A percentile compares a stretch with the other conserved stretches of the same genome.
These are phyloP conservation scores for Aspergillus bridgeri DNA, from an alignment of 495 filamentous ascomycete genomes.

Conservation along the genomic window DNA sequence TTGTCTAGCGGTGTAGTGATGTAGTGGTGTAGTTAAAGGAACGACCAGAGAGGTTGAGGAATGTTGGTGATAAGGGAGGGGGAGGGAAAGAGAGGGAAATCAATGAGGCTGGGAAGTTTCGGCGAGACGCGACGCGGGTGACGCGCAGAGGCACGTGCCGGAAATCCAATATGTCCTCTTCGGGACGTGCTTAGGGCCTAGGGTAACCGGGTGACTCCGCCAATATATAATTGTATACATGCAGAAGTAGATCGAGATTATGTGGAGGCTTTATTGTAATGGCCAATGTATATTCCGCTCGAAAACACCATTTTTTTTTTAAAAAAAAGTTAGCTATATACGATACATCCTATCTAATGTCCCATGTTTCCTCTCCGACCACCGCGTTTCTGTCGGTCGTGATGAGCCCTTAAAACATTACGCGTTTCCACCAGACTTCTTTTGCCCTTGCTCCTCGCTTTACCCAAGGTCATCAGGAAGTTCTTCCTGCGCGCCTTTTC, in stretches of 20 bases:
- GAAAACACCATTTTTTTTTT: not conserved
- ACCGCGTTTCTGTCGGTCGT: constrained; percentile 78
- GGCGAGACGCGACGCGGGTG: constrained; percentile 18
- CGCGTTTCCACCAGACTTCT: constrained; percentile 79
- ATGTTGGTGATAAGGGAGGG: not conserved
- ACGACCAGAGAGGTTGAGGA: not conserved
- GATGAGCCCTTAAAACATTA: constrained; percentile 74
- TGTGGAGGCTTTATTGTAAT: not conserved
- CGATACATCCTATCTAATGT: not conserved
- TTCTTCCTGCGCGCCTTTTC: constrained; percentile 97
- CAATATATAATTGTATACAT: not conserved
- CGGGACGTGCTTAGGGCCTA: constrained; percentile 18
- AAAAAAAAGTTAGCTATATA: not conserved
- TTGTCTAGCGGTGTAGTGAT: not conserved
- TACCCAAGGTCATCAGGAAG: constrained; percentile 94
- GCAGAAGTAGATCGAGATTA: not conserved
- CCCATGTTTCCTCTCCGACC: constrained; percentile 72
- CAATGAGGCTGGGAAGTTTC: constrained; percentile 9
- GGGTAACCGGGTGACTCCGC: not conserved
- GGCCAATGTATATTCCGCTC: not conserved
- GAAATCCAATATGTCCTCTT: constrained; percentile 22
- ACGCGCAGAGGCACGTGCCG: constrained; percentile 6
- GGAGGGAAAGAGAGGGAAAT: constrained; percentile 4
- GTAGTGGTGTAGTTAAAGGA: too few species aligned
- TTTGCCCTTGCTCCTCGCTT: constrained; percentile 91